These are phyloP conservation scores for Camelina laxa DNA, from an alignment of 345 rosid species.

Conservation along the genomic window DNA sequence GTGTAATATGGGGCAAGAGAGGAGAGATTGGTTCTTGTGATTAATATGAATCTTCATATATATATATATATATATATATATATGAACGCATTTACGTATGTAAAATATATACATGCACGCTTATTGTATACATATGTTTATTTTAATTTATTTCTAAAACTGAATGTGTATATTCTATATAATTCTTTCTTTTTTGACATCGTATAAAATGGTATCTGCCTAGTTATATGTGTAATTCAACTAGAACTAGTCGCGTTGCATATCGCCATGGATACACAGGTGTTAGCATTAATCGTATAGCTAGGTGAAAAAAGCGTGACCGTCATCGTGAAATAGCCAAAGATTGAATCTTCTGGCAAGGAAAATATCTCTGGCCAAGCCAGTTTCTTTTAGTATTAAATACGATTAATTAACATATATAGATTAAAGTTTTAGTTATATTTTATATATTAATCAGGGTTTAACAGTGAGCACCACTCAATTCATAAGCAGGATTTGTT, in stretches of 20 bases:
- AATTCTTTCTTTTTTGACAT: too few species aligned
- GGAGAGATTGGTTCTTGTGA: constrained; percentile 27
- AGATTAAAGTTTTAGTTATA: background rate
- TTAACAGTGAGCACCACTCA: background rate
- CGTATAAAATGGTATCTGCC: background rate
- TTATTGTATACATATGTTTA: constrained; percentile 6
- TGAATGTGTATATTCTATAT: background rate
- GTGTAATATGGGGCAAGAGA: constrained; percentile 17
- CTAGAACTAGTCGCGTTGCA: too few species aligned
- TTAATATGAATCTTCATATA: constrained; percentile 26
- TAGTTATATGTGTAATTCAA: too few species aligned
- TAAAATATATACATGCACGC: constrained; percentile 10
- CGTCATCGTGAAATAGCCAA: too few species aligned
- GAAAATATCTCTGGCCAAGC: too few species aligned
- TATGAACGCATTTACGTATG: constrained; percentile 5
- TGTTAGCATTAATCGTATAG: too few species aligned
- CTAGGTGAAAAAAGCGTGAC: too few species aligned
- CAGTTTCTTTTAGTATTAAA: background rate
- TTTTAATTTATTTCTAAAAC: background rate
- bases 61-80: constrained; percentile 29
- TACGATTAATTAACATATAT: background rate
- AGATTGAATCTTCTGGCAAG: too few species aligned
- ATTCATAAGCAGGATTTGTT: background rate
- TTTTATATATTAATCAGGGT: background rate
- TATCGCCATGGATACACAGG: too few species aligned